phyloP scores from a whole-genome alignment of 352 stramenopile species.

The Phytophthora syringae region DNA sequence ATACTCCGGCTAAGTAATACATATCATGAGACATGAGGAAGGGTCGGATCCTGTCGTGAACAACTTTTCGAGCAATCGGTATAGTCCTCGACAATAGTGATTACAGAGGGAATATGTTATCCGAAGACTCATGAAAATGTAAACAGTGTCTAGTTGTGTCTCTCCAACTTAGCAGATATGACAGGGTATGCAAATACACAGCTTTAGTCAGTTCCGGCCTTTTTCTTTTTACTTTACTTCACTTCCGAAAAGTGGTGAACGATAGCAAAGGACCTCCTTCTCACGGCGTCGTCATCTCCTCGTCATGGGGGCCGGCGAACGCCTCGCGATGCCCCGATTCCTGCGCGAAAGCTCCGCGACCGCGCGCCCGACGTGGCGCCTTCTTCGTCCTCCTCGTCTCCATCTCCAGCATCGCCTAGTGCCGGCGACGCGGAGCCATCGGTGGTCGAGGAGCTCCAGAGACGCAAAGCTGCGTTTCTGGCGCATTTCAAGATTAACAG shows the following conservation, averaged over 20 bases:
- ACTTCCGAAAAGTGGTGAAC: constrained; percentile 31
- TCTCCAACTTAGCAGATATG: neutral
- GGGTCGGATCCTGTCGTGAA: constrained; percentile 2
- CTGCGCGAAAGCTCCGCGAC: constrained; percentile 32
- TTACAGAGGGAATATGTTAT: too few relatives aligned
- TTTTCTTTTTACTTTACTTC: neutral
- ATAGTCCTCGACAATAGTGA: too few relatives aligned
- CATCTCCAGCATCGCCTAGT: constrained; percentile 21
- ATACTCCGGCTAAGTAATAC: constrained; percentile 10
- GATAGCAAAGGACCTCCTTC: neutral
- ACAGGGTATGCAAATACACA: neutral
- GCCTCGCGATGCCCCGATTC: constrained; percentile 40
- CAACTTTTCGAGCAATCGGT: neutral
- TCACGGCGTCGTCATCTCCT: neutral
- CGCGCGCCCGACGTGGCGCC: constrained; percentile 19
- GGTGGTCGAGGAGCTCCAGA: constrained; percentile 47
- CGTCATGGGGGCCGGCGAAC: constrained; percentile 32
- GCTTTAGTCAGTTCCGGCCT: constrained; percentile 13
- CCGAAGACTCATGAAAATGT: too few relatives aligned
- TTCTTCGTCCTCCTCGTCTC: neutral
- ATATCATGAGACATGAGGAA: constrained; percentile 19
- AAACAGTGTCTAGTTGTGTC: too few relatives aligned
- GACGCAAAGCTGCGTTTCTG: constrained; percentile 56
- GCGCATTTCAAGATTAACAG: constrained; percentile 51
- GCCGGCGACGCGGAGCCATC: constrained; percentile 31